Evolutionary conservation across 2,329 filamentous ascomycete species (phyloP), one percentile per base, ranked within the genome.

Genomic region (Cladophialophora yegresii): DNA sequence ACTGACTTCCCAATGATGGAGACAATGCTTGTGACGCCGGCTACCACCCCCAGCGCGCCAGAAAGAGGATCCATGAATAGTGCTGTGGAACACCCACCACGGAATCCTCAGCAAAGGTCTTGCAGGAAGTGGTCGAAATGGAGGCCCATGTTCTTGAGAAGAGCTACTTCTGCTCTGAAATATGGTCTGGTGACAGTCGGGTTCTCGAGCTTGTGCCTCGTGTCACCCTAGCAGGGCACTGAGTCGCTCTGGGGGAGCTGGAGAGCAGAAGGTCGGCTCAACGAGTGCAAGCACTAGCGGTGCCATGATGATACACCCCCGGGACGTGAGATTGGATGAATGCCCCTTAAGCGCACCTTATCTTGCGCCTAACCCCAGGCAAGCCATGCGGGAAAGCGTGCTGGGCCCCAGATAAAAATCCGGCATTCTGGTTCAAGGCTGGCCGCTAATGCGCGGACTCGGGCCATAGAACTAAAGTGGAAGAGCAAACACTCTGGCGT

Each of bases 1-100:
- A 72, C 55, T 12, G 54, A 69, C 60, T 64, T 66, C 10, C 53
- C 60, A 8, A 70, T 61, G 20, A 70, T 64, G 43, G 67, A 64
- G 22, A 69, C 58, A 16, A 71, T 67, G 16, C 62, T 62, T n/a
- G 64, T 50, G 9, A 71, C 54, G 16, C 68, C 61, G 16, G 66
- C 66, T 3, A 66, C 66, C 40, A 70, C 58, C 36, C 67, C 64
- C 32, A 71, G 28, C 13, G 63, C 53, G 28, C 56, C 43, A 26
- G 54, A 63, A 26, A 65, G 9, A 8, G 63, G 63, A 36, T 65
- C 63, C 63, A 65, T 65, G 16, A 33, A 20, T 54, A 20, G 28
- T 22, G 28, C 28, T 54, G 9, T 30, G 28, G 28, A 6, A 54
- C n/a, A 30, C 16, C 51, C 12, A 28, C 13, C 28, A 32, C n/a